Base-by-base conservation (phyloP, 192 early-diverging fungal species). In the Globomyces pollinis-pini region DNA sequence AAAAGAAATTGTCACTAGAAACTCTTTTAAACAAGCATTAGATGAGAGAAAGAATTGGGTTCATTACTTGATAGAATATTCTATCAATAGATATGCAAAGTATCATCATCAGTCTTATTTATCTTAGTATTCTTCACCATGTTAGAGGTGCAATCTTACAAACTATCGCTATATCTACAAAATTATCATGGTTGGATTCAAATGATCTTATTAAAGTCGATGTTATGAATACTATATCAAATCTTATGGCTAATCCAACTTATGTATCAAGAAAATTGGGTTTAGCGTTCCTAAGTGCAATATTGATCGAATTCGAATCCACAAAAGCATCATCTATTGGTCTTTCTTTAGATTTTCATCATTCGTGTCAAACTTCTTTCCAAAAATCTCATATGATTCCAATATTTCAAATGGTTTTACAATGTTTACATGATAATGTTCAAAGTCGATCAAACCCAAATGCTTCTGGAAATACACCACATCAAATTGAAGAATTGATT, bases 241-340 rank as follows among this genome's bases (percentile, higher is more conserved):
- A 55, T 41, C 29, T 55, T 12, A 35, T 55, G 53, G 29, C 35
- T 23, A 55, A 55, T 35, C 29, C 74, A 26, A 53, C 70, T 38
- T 67, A 69, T 56, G 21, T 32, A 18, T 55, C 71, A 67, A 68
- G 73, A 53, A 54, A 63, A 32, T 38, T 80, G 6, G 83, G 71
- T 2, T 62, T 85, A n/a, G 55, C 69, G 2, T 45, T 85, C 34
- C 71, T 78, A 2, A 67, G 70, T 47, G 78, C 72, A 13, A 53
- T 84, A 8, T 61, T 85, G 7, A 84, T 83, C 63, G 80, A 86
- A 62, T 86, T 88, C 55, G 80, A 79, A 1, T 81, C 69, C 33
- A 71, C 68, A 21, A 77, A 78, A 54, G 66, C 79, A 0, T 76
- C 69, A 6, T 77, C 60, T n/a, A 71, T 88, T 5, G 86, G 86